Conservation (phyloP, 2,329 filamentous ascomycete genomes). For the Xylaria sp. region DNA sequence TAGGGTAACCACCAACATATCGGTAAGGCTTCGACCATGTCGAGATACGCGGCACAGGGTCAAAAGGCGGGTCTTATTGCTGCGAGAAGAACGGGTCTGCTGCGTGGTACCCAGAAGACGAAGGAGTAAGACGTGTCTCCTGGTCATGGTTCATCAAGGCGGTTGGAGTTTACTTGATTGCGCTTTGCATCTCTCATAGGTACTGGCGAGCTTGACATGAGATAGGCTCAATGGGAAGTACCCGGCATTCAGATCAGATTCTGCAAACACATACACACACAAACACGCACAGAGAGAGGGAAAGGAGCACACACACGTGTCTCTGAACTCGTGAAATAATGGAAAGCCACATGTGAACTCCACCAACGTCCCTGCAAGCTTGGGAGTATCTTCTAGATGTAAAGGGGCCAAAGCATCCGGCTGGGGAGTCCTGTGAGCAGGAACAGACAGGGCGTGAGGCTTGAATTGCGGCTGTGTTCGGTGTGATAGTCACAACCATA, state of each 20-base stretch:
- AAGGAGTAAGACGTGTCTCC: slow-evolving; percentile 75
- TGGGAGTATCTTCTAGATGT: neutral
- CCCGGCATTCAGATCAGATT: slow-evolving; percentile 38
- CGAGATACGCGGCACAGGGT: slow-evolving; percentile 94
- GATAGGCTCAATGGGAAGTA: slow-evolving; percentile 44
- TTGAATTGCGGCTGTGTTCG: neutral
- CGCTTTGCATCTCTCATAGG: slow-evolving; percentile 64
- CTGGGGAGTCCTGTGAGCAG: no score
- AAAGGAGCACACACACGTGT: neutral
- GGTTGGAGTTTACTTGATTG: slow-evolving; percentile 64
- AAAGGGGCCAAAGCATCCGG: no score
- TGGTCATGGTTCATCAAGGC: slow-evolving; percentile 53
- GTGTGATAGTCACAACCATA: no score
- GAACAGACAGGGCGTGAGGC: neutral
- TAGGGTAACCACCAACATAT: slow-evolving; percentile 99
- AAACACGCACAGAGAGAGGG: no score
- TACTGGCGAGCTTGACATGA: slow-evolving; percentile 42
- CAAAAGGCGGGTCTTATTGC: slow-evolving; percentile 99
- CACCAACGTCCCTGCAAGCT: neutral
- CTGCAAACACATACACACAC: slow-evolving; percentile 24
- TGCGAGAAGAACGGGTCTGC: slow-evolving; percentile 98
- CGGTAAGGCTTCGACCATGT: slow-evolving; percentile 99
- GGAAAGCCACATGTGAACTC: slow-evolving; percentile 8
- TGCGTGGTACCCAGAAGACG: slow-evolving; percentile 99
- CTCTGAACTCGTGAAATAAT: slow-evolving; percentile 13